Evolutionary conservation across 352 stramenopile genomes (phyloP).

Genomic region (Pythium chondricola): DNA sequence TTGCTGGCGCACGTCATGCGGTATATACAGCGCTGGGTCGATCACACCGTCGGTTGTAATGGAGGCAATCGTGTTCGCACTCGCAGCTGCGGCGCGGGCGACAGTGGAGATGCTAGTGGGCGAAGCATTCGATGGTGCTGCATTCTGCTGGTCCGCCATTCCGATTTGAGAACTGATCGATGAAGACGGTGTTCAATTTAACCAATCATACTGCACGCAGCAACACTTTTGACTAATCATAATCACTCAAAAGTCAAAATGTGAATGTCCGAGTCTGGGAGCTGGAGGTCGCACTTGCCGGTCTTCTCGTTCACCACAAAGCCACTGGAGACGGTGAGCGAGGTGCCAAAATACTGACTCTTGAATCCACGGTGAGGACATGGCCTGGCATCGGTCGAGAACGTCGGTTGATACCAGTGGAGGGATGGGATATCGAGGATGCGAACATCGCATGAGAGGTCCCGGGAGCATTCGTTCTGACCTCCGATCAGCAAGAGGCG

Average conservation of each 20-base stretch:
- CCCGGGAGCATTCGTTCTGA: conserved; percentile 37
- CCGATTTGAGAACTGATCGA: too few relatives aligned
- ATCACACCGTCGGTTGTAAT: background rate
- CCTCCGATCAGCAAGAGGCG: conserved; percentile 61
- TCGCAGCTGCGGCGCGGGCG: too few relatives aligned
- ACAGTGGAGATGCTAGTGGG: too few relatives aligned
- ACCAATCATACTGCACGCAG: too few relatives aligned
- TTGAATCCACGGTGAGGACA: conserved; percentile 71
- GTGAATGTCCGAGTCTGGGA: conserved; percentile 59
- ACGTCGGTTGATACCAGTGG: conserved; percentile 27
- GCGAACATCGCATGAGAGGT: conserved; percentile 43
- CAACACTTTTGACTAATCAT: background rate
- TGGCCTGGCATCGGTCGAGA: conserved; percentile 26
- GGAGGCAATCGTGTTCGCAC: background rate
- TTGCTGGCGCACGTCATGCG: background rate
- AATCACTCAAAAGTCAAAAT: conserved; percentile 18
- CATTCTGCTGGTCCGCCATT: too few relatives aligned
- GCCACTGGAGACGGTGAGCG: conserved; percentile 64
- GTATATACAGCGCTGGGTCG: conserved; percentile 9
- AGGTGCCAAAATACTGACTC: conserved; percentile 71
- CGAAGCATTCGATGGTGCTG: too few relatives aligned
- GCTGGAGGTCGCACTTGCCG: conserved; percentile 44
- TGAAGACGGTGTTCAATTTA: too few relatives aligned
- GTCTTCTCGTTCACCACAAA: conserved; percentile 38
- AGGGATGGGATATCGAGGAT: conserved; percentile 30